Percentiles rank a stretch among this genome's conserved stretches.
These are phyloP conservation scores for Russula ochroleuca DNA, from an alignment of 768 basidiomycete species.

Conservation along the genomic window DNA sequence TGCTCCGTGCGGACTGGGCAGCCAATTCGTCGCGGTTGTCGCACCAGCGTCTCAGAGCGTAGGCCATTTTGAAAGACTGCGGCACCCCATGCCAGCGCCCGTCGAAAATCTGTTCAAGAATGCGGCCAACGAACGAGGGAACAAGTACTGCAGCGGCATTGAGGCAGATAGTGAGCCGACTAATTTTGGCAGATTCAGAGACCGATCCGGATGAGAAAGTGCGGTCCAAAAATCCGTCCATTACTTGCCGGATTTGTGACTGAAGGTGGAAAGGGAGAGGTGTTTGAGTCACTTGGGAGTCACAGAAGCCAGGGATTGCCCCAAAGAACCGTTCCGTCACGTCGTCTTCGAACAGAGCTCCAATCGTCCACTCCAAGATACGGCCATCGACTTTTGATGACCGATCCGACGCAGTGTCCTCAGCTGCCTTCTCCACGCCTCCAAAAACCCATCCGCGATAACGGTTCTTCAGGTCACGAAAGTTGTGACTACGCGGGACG, in stretches of 20 bases:
- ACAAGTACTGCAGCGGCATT: neutral
- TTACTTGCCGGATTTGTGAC: neutral
- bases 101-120: neutral
- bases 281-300: neutral
- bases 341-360: neutral
- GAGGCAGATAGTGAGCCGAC: neutral
- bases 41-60: neutral
- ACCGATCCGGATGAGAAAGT: neutral
- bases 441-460: neutral
- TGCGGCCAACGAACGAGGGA: neutral
- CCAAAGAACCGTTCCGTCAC: constrained; percentile 1
- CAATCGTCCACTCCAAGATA: neutral
- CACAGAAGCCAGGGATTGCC: constrained; percentile 7
- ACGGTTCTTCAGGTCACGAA: neutral
- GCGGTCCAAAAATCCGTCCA: constrained; percentile 1
- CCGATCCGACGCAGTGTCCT: neutral
- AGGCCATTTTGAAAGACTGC: neutral
- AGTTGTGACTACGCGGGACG: neutral
- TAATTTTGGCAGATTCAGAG: neutral
- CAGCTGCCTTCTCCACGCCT: constrained; percentile 1
- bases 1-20: neutral
- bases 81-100: neutral
- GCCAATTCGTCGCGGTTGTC: neutral
- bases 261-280: neutral
- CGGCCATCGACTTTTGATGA: constrained; percentile 1